Base-by-base conservation (phyloP, 257 asterid species). In the Misopates orontium region DNA sequence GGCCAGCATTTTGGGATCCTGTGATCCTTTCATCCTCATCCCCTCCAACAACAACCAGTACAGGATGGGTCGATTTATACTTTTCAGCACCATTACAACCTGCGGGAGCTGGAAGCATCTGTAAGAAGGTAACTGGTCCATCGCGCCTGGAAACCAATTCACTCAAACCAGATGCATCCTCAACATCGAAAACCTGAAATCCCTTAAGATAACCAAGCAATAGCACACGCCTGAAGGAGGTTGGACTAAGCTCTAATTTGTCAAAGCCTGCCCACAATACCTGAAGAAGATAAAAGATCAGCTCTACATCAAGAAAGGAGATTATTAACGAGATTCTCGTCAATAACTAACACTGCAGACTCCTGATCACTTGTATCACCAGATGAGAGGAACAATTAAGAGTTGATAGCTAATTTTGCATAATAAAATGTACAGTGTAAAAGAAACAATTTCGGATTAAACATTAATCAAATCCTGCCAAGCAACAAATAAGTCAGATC, bases 231-330 rank as follows among this genome's bases (percentile, higher is more conserved):
- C 84, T 75, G 62, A 71, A 22, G 32, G 79, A 72, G 65, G 68
- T 62, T 45, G 86, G 70, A 75, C 78, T 60, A 52, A 75, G 73
- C 79, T 83, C 88, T 63, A 87, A 67, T 68, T 81, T 79, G 85
- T 85, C 95, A 78, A 87, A 87, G 74, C 87, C 92, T 69, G 92
- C 95, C 95, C 95, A 87, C 28, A 80, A 50, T 39, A 87, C 95
- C 95, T 87, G 85, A 56, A 69, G 28, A 60, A 42, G 48, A 76
- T 23, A 47, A 64, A 45, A 40, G 61, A 60, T 32, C 76, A 78
- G 78, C 61, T 50, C 51, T 57, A 41, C 47, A 64, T 45, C 78
- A 77, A 65, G 64, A 25, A 36, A 36, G 48, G 60, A 58, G 51
- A 18, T 36, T 54, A 28, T 14, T 22, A 11, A 65, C 57, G 24